Evolutionary conservation across 345 rosid genomes (phyloP).

Genomic region (Cochlearia excelsa): DNA sequence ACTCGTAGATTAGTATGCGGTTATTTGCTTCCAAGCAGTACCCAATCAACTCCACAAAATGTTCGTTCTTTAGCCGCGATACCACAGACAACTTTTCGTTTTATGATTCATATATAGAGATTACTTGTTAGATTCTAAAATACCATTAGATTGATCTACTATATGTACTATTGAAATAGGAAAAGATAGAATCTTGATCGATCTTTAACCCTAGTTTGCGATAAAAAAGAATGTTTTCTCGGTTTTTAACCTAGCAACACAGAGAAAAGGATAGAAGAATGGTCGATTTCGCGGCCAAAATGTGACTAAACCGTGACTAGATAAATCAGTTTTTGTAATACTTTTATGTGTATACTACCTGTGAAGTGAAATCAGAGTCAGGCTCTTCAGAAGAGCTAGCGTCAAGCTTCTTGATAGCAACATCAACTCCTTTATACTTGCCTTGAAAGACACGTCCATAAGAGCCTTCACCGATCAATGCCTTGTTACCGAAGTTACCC

Average conservation of each 20-base stretch:
- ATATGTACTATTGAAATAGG: neutral
- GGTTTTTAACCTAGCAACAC: too few species aligned
- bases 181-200: too few species aligned
- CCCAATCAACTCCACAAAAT: slow-evolving; percentile 80
- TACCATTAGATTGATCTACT: neutral
- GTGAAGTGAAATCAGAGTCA: slow-evolving; percentile 77
- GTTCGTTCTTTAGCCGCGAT: slow-evolving; percentile 82
- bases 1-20: slow-evolving; percentile 69
- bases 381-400: slow-evolving; percentile 72
- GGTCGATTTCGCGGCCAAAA: too few species aligned
- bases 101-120: neutral
- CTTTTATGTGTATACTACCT: slow-evolving; percentile 54
- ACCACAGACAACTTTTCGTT: slow-evolving; percentile 68
- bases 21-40: slow-evolving; percentile 78
- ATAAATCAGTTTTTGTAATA: neutral
- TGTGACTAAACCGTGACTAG: too few species aligned
- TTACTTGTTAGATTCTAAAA: neutral
- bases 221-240: too few species aligned
- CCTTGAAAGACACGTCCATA: slow-evolving; percentile 88
- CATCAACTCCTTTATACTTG: slow-evolving; percentile 48
- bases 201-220: too few species aligned
- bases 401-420: slow-evolving; percentile 89
- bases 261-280: too few species aligned
- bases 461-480: slow-evolving; percentile 96
- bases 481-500: slow-evolving; percentile 67